Evolutionary conservation across 116 monocot genomes (phyloP).

Genomic region (Cymodocea nodosa): DNA sequence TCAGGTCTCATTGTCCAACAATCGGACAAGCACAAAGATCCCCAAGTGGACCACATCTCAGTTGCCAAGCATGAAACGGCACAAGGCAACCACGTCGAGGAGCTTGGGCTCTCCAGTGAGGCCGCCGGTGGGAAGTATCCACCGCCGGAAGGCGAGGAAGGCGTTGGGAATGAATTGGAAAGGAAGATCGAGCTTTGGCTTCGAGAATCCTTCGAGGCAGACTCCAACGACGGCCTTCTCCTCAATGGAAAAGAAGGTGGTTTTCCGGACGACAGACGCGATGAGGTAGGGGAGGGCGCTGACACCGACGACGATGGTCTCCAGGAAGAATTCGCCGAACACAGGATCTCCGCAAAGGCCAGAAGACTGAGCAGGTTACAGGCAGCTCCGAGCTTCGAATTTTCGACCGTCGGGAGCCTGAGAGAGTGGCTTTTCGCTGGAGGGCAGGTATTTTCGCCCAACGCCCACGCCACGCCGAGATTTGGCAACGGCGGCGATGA

Average conservation of each 20-base stretch:
- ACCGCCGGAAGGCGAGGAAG: slow-evolving; percentile 2
- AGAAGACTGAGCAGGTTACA: slow-evolving; percentile 18
- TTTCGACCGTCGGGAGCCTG: slow-evolving; percentile 37
- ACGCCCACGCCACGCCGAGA: slow-evolving; percentile 40
- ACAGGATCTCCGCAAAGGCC: slow-evolving; percentile 15
- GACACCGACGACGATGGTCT: not conserved
- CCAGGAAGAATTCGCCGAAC: not conserved
- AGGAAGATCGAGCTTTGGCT: slow-evolving; percentile 2
- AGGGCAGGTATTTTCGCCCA: slow-evolving; percentile 43
- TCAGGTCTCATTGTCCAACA: not conserved
- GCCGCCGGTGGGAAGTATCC: too few relatives aligned
- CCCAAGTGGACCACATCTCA: slow-evolving; percentile 25
- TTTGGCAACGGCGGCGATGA: slow-evolving; percentile 11
- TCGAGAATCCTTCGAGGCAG: not conserved
- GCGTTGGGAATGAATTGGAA: not conserved
- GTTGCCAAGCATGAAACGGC: too few relatives aligned
- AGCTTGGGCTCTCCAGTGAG: not conserved
- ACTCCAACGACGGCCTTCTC: too few relatives aligned
- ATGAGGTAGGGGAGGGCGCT: too few relatives aligned
- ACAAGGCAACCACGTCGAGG: not conserved
- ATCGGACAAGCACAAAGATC: not conserved
- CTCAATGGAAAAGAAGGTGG: not conserved
- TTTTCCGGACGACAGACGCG: not conserved
- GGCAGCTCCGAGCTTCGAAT: slow-evolving; percentile 21
- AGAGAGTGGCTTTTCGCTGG: slow-evolving; percentile 53